Conservation (phyloP, 345 rosid species). For the Eucalyptus dawsonii region DNA sequence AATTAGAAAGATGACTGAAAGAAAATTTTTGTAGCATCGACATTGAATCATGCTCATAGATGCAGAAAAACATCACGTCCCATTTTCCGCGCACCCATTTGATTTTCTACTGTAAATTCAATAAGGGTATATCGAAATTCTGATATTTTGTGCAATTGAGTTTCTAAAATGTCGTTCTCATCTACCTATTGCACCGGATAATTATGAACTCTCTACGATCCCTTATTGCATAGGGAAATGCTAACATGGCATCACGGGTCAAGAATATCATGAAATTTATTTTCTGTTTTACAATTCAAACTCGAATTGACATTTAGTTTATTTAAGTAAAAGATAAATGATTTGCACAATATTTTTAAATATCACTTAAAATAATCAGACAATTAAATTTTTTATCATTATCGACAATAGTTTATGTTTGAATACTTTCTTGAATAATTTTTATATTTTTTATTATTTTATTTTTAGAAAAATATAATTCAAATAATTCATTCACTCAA, state of each 20-base stretch:
- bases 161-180: background rate
- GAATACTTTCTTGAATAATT: too few species aligned
- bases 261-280: background rate
- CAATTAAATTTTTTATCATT: too few species aligned
- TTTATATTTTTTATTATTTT: too few species aligned
- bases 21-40: background rate
- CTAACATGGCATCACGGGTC: background rate
- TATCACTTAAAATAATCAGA: too few species aligned
- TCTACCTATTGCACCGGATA: background rate
- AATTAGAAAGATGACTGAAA: accelerated
- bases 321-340: too few species aligned
- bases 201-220: background rate
- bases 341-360: too few species aligned
- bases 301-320: accelerated
- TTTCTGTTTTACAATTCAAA: background rate
- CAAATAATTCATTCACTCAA: too few species aligned
- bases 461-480: too few species aligned
- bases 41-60: too few species aligned
- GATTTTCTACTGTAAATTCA: too few species aligned
- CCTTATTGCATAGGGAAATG: background rate
- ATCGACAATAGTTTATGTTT: accelerated
- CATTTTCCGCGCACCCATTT: too few species aligned
- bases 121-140: background rate
- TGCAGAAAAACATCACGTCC: background rate
- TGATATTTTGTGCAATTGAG: background rate